These are phyloP conservation scores for Detonula confervacea DNA, from an alignment of 352 stramenopile genomes.

Conservation along the genomic window DNA sequence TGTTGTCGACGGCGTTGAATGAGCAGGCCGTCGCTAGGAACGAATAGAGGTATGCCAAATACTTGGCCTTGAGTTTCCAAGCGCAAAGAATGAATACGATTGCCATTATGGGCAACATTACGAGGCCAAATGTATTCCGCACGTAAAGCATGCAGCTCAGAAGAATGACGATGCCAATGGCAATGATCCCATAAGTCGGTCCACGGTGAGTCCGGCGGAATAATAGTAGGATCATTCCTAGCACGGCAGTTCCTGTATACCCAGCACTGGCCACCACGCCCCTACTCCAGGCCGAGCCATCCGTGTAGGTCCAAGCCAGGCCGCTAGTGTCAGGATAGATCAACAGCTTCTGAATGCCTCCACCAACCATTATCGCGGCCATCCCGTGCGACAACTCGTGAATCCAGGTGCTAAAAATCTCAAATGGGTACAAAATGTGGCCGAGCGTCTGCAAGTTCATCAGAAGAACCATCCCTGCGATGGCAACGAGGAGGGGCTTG, in stretches of 20 bases:
- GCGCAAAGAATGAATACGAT: constrained; percentile 33
- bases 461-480: constrained; percentile 49
- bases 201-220: constrained; percentile 61
- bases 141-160: constrained; percentile 58
- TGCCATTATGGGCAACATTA: constrained; percentile 40
- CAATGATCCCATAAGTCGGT: constrained; percentile 52
- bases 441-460: constrained; percentile 51
- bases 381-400: constrained; percentile 71
- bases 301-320: constrained; percentile 54
- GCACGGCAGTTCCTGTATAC: constrained; percentile 64
- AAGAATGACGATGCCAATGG: constrained; percentile 57
- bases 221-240: constrained; percentile 63
- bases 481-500: constrained; percentile 49
- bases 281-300: constrained; percentile 18
- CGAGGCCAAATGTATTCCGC: constrained; percentile 65
- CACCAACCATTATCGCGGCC: constrained; percentile 56
- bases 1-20: no score
- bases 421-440: constrained; percentile 69
- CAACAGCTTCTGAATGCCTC: constrained; percentile 47
- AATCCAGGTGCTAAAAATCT: constrained; percentile 71
- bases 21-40: no score
- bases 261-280: constrained; percentile 59
- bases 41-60: no score
- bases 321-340: constrained; percentile 66
- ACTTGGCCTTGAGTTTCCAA: no score